phyloP scores from a whole-genome alignment of 371 early-diverging fungal genomes.

The Mortierella sp. region DNA sequence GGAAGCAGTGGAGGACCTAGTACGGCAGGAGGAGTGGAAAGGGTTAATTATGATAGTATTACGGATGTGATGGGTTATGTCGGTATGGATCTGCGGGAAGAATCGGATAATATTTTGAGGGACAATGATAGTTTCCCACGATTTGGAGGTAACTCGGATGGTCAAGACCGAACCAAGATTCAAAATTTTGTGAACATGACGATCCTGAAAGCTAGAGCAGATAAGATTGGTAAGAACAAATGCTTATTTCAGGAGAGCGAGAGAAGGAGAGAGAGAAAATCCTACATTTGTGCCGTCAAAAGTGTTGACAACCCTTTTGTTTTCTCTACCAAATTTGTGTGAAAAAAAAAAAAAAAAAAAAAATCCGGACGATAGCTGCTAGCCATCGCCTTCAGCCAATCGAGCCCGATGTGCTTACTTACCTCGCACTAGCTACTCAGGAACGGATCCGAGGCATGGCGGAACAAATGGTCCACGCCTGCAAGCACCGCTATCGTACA shows the following conservation, averaged over 20 bases:
- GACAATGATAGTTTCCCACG: conserved; percentile 53
- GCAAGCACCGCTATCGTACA: conserved; percentile 78
- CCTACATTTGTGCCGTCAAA: too few species aligned
- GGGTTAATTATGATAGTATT: conserved; percentile 69
- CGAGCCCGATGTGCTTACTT: conserved; percentile 70
- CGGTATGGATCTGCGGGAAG: conserved; percentile 81
- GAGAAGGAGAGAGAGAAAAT: too few species aligned
- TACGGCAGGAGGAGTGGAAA: conserved; percentile 36
- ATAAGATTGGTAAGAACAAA: conserved; percentile 31
- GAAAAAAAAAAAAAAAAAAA: conserved; percentile 3
- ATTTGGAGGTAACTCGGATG: conserved; percentile 21
- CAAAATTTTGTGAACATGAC: conserved; percentile 39
- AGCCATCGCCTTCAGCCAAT: conserved; percentile 54
- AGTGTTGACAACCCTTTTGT: too few species aligned
- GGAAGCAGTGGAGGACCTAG: conserved; percentile 15
- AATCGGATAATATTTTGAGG: conserved; percentile 54
- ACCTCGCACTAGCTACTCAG: conserved; percentile 77
- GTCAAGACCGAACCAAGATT: conserved; percentile 33
- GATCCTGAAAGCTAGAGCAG: conserved; percentile 26
- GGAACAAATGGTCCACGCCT: conserved; percentile 75
- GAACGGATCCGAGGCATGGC: conserved; percentile 71
- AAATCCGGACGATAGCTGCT: conserved; percentile 9
- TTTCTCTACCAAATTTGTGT: too few species aligned
- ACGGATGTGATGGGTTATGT: conserved; percentile 89
- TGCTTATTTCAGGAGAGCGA: too few species aligned